phyloP scores from a whole-genome alignment of 208 protist genomes.

The Acanthamoeba pearcei region DNA sequence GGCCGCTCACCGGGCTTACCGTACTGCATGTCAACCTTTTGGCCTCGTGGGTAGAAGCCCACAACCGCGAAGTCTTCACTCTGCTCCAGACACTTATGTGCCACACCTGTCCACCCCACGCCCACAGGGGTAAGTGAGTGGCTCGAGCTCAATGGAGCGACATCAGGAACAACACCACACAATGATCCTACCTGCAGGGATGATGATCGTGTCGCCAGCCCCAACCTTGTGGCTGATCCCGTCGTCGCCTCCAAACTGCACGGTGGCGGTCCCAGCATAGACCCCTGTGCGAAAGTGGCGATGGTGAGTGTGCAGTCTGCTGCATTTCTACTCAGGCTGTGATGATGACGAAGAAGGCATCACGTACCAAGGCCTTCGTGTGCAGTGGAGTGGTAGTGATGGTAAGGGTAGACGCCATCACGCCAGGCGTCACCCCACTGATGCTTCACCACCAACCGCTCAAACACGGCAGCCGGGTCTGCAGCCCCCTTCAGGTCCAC shows the following conservation, averaged over 20 bases:
- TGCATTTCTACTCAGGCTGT: background rate
- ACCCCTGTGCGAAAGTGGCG: background rate
- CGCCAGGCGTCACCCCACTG: conserved; percentile 16
- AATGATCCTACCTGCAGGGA: conserved; percentile 20
- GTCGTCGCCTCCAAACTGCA: conserved; percentile 54
- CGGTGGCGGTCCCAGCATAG: background rate
- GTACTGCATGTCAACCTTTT: conserved; percentile 42
- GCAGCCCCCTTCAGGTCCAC: background rate
- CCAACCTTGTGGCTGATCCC: conserved; percentile 8
- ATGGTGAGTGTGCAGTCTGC: background rate
- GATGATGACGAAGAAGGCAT: background rate
- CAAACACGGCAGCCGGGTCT: conserved; percentile 1
- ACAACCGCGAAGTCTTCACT: conserved; percentile 47
- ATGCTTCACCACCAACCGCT: background rate
- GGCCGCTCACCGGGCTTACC: conserved; percentile 9
- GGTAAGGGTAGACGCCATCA: conserved; percentile 25
- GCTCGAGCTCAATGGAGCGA: background rate
- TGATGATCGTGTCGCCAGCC: conserved; percentile 15
- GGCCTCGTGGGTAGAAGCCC: conserved; percentile 44
- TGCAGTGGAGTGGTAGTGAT: conserved; percentile 62
- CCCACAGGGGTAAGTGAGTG: background rate
- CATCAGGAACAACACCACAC: background rate
- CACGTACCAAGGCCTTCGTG: conserved; percentile 19
- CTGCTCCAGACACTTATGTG: conserved; percentile 51
- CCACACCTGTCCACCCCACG: background rate